Base-by-base conservation (phyloP, 306 rosid species). In the Trifolium subterraneum region DNA sequence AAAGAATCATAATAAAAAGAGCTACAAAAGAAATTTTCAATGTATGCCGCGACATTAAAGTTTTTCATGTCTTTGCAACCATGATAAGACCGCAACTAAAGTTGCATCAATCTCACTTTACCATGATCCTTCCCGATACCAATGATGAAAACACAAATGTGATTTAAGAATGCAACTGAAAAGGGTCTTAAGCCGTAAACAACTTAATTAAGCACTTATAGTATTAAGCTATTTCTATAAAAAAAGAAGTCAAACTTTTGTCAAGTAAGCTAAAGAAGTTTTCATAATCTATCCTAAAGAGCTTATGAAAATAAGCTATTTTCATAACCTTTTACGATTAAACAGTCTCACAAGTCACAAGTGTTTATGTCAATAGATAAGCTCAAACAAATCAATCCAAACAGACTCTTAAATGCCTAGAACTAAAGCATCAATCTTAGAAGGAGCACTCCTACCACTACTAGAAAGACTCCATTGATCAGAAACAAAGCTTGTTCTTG, bases 381-480 rank as follows among this genome's bases (percentile, higher is more conserved):
- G 10, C 31, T 54, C 29, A 19, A 54, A 19, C 20, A 10, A 20
- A 10, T 10, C 12, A 20, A 54, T 54, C 18, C 60, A 54, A 20
- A 10, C 2, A 10, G 2, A 0, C 4, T 18, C 8, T 56, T 2
- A 60, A 74, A 77, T 76, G 74, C 81, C 79, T 15, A 76, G 76
- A 8, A 81, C 70, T 36, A 90, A 76, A 47, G 69, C 80, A 52
- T 82, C 84, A 48, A 74, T 78, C 77, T 85, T 84, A 68, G 87
- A 83, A 22, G 98, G 86, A 68, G 84, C 87, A 64, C 76, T 88
- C 64, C 92, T 79, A 38, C 90, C 84, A 59, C 90, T 86, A 56
- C 90, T 87, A 0, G 96, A 90, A 48, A 87, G 88, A 48, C 91
- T 88, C 96, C 98, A 88, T 16, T 90, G 86, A 65, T 92, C 90